Evolutionary conservation across 495 filamentous ascomycete species (phyloP).

Genomic region (Massariosphaeria phaeospora): DNA sequence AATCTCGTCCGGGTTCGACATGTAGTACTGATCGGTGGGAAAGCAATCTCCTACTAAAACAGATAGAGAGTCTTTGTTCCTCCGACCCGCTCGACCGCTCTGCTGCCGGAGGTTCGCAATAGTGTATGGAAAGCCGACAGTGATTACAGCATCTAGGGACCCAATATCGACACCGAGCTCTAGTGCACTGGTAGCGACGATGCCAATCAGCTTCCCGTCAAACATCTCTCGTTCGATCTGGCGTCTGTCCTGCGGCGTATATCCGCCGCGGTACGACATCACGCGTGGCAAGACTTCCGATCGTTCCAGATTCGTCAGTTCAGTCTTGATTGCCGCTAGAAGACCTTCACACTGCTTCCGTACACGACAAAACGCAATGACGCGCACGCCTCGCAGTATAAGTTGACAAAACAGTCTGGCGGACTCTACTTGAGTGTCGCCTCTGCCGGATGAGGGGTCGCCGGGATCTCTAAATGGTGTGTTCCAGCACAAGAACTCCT

Average conservation of each 20-base stretch:
- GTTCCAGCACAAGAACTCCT: constrained; percentile 98
- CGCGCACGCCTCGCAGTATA: constrained; percentile 78
- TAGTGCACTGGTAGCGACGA: constrained; percentile 88
- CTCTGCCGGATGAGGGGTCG: constrained; percentile 81
- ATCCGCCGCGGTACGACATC: constrained; percentile 95
- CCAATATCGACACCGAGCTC: constrained; percentile 96
- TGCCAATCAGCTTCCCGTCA: constrained; percentile 85
- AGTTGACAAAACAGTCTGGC: constrained; percentile 87
- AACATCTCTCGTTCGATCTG: constrained; percentile 96
- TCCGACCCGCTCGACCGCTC: constrained; percentile 83
- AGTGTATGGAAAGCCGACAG: constrained; percentile 89
- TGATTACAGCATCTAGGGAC: constrained; percentile 88
- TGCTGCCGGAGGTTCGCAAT: constrained; percentile 94
- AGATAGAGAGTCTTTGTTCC: constrained; percentile 91
- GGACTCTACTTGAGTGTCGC: constrained; percentile 74
- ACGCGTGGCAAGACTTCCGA: constrained; percentile 70
- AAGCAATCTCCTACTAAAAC: constrained; percentile 89
- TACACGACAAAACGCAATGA: constrained; percentile 90
- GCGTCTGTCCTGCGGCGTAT: constrained; percentile 88
- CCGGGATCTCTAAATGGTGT: constrained; percentile 88
- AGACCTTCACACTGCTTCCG: constrained; percentile 84
- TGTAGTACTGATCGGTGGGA: constrained; percentile 91
- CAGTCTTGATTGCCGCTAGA: constrained; percentile 70
- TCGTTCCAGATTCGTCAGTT: constrained; percentile 66
- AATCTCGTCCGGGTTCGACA: constrained; percentile 95